Percentiles rank a stretch among this genome's conserved stretches.
Evolutionary conservation across 352 stramenopile genomes (phyloP).

Genomic region (Aphanomyces euteiches): DNA sequence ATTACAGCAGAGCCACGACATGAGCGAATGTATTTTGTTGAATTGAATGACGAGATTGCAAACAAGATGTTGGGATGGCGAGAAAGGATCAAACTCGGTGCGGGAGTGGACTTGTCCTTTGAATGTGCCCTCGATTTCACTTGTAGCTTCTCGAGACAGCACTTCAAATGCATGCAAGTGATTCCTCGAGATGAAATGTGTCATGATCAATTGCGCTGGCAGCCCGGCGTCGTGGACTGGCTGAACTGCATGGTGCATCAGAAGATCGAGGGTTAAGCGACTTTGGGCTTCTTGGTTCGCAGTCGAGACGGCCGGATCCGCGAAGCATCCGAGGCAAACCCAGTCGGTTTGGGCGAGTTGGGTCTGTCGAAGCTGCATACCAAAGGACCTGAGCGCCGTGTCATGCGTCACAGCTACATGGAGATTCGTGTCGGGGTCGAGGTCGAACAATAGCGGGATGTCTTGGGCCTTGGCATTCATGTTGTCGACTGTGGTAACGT

Average conservation of each 20-base stretch:
- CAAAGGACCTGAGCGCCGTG: neutral
- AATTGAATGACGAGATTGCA: slow-evolving; percentile 18
- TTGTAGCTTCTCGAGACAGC: neutral
- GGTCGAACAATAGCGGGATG: neutral
- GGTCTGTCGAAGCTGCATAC: neutral
- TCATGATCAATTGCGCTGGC: slow-evolving; percentile 26
- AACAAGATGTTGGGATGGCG: neutral
- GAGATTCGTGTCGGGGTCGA: slow-evolving; percentile 14
- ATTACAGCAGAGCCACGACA: slow-evolving; percentile 27
- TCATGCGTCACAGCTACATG: slow-evolving; percentile 15
- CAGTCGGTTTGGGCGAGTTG: neutral
- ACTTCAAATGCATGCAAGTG: slow-evolving; percentile 15
- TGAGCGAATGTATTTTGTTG: neutral
- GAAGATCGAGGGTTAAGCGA: slow-evolving; percentile 11
- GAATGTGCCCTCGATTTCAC: slow-evolving; percentile 16
- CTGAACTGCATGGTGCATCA: slow-evolving; percentile 13
- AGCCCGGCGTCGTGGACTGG: neutral
- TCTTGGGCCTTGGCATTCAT: no score
- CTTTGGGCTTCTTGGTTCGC: slow-evolving; percentile 3
- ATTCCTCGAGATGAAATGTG: slow-evolving; percentile 8
- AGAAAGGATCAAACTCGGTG: neutral
- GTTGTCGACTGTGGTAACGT: no score
- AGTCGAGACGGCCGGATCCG: neutral
- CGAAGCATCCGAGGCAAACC: slow-evolving; percentile 23
- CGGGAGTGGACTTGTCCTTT: neutral